A percentile compares a stretch with the other conserved stretches of the same genome.
phyloP scores from a whole-genome alignment of 495 filamentous ascomycete genomes.

The Neurospora sp. region DNA sequence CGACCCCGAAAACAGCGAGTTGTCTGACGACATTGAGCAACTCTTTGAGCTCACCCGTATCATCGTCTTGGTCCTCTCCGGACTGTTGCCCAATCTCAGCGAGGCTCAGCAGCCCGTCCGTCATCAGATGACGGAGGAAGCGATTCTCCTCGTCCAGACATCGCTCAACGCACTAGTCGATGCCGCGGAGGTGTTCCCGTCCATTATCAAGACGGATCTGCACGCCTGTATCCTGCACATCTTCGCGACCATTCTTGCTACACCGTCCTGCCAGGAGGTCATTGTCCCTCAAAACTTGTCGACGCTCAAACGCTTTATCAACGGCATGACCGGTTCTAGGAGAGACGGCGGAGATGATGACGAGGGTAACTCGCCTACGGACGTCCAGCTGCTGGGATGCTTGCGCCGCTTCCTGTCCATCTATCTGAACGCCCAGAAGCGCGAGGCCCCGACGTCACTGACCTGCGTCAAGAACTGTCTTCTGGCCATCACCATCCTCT shows the following conservation, averaged over 20 bases:
- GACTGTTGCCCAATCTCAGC: conserved; percentile 75
- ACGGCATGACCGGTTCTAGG: conserved; percentile 49
- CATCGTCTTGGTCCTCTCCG: conserved; percentile 84
- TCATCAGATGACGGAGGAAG: conserved; percentile 69
- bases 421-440: conserved; percentile 71
- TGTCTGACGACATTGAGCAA: conserved; percentile 96
- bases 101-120: conserved; percentile 64
- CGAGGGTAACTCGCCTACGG: conserved; percentile 25
- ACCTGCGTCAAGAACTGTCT: conserved; percentile 90
- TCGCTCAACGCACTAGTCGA: conserved; percentile 83
- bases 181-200: conserved; percentile 87
- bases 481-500: conserved; percentile 74
- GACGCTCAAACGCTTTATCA: conserved; percentile 83
- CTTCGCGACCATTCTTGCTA: conserved; percentile 85
- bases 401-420: conserved; percentile 70
- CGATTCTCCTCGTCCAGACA: conserved; percentile 65
- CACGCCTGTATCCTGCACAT: conserved; percentile 97
- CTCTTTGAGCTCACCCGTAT: conserved; percentile 93
- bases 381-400: conserved; percentile 54
- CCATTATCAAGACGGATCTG: conserved; percentile 91
- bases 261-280: conserved; percentile 70
- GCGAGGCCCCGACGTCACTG: conserved; percentile 69
- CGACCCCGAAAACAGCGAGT: conserved; percentile 55
- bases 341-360: conserved; percentile 11
- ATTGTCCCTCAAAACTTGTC: conserved; percentile 87